Conservation (phyloP, 202 grass and related monocot species). For the Hordeum pubiflorum region DNA sequence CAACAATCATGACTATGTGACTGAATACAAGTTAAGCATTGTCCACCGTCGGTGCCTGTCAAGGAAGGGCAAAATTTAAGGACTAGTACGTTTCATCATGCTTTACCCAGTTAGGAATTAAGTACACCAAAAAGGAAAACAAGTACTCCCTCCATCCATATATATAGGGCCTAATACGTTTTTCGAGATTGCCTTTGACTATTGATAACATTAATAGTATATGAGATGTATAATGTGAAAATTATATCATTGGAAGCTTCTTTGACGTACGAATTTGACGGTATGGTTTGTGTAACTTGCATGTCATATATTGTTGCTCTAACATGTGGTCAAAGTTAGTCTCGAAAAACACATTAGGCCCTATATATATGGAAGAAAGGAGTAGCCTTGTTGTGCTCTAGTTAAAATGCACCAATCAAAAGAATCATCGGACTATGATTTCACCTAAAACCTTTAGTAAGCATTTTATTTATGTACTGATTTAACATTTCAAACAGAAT, state of each 20-base stretch:
- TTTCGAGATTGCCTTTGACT: no score
- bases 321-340: no score
- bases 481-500: slow-evolving; percentile 4
- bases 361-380: no score
- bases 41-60: slow-evolving; percentile 20
- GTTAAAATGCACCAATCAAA: background rate
- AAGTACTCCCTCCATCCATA: background rate
- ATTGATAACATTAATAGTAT: no score
- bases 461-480: background rate
- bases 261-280: no score
- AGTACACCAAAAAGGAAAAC: no score
- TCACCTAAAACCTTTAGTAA: background rate
- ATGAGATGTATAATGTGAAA: no score
- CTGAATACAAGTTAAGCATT: slow-evolving; percentile 28
- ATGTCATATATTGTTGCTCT: no score
- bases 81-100: background rate
- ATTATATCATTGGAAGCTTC: no score
- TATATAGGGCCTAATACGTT: no score
- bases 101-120: background rate
- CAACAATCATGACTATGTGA: slow-evolving; percentile 15
- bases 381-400: background rate
- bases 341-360: no score
- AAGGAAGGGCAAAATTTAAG: background rate
- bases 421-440: background rate
- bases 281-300: no score